Evolutionary conservation across 148 eudicot species (phyloP), one percentile per base, ranked within the genome.

Genomic region (Heliamphora exappendiculata): DNA sequence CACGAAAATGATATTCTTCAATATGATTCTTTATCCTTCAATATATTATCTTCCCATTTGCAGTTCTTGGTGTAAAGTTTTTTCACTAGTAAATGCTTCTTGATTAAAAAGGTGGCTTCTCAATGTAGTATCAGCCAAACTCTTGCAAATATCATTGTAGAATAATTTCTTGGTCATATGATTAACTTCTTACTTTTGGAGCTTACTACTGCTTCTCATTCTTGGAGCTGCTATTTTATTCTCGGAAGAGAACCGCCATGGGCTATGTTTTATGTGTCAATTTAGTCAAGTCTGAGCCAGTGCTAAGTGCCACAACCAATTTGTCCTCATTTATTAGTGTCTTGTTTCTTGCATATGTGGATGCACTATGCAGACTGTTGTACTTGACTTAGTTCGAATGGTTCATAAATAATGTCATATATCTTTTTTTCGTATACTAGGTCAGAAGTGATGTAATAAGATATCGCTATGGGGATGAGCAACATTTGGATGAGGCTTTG

Each of bases 381-480:
- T 8, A 49, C 2, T 31, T 31, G 59, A 33, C 14, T 16, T 70
- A 17, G 57, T 12, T 16, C 12, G 50, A 42, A 16, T 57, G 31
- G 65, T 65, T 72, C 50, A 67, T 57, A 9, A 34, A 65, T 31
- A 81, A 33, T 81, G 51, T 73, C 42, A 59, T 54, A 14, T n/a
- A n/a, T n/a, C n/a, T 58, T 22, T 70, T 33, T 44, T 78, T 22
- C 62, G 20, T 50, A 64, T 63, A 74, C 41, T 88, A 95, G 99
- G 99, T 95, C 67, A 91, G 94, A 80, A 81, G 74, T 78, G 99
- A 95, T 84, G 99, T 95, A 57, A 95, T 86, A 59, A 85, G 97
- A 88, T 95, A 85, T 59, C 97, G 97, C 22, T 95, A 95, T 82
- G 99, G 99, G 73, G 99, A 95, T 83, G 97, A 95, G 80, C 99